phyloP scores from a whole-genome alignment of 768 basidiomycete genomes.

The Suillus alpinus region DNA sequence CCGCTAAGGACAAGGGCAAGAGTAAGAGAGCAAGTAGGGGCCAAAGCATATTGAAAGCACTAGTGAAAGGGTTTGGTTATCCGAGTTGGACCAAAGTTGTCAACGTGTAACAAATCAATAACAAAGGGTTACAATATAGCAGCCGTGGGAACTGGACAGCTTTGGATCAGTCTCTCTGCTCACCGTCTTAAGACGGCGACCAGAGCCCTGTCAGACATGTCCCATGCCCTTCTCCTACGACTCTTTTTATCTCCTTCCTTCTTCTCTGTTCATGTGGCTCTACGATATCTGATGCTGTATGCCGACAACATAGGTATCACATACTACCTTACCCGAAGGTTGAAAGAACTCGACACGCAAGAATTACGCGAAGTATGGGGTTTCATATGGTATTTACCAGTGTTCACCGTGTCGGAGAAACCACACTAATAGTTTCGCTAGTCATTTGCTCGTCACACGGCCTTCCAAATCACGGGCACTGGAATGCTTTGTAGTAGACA shows the following conservation, averaged over 20 bases:
- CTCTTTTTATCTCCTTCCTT: conserved; percentile 90
- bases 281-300: conserved; percentile 81
- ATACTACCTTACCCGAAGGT: conserved; percentile 80
- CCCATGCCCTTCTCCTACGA: conserved; percentile 85
- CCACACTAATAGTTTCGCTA: conserved; percentile 32
- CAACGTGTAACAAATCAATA: conserved; percentile 1
- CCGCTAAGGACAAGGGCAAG: conserved; percentile 31
- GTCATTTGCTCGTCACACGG: conserved; percentile 91
- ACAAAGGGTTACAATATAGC: not conserved
- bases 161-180: not conserved
- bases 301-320: conserved; percentile 89
- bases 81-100: not conserved
- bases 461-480: conserved; percentile 90
- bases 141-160: conserved; percentile 9
- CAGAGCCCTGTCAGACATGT: conserved; percentile 35
- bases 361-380: conserved; percentile 87
- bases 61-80: not conserved
- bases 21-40: conserved; percentile 30
- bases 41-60: conserved; percentile 14
- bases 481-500: conserved; percentile 89
- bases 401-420: conserved; percentile 2
- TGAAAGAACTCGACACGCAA: conserved; percentile 61
- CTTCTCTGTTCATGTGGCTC: conserved; percentile 92
- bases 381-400: conserved; percentile 67
- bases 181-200: conserved; percentile 11